Evolutionary conservation across 371 early-diverging fungal species (phyloP).

Genomic region (Rhizopus delemar): DNA sequence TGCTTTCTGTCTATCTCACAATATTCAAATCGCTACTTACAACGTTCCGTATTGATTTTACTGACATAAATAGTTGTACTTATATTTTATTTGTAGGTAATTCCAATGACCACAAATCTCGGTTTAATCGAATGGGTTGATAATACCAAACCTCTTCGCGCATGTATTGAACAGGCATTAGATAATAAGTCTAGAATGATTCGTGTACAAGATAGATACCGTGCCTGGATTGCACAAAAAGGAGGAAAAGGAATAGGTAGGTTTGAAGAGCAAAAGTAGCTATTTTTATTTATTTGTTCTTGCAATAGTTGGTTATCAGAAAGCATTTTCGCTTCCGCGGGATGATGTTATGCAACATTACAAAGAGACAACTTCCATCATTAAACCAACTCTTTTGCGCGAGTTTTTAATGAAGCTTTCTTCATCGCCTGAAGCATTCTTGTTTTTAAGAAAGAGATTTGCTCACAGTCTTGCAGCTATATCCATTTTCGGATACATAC

Average conservation of each 20-base stretch:
- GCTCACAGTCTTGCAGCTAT: conserved; percentile 62
- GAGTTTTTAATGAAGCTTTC: conserved; percentile 55
- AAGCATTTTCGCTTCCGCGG: conserved; percentile 49
- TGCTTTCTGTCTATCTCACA: conserved; percentile 51
- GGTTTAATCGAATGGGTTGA: conserved; percentile 72
- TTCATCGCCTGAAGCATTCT: conserved; percentile 67
- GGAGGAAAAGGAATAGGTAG: conserved; percentile 51
- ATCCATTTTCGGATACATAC: conserved; percentile 63
- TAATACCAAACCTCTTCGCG: conserved; percentile 49
- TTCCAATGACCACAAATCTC: conserved; percentile 66
- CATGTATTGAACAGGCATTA: conserved; percentile 47
- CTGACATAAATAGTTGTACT: background rate
- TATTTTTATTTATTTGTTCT: background rate
- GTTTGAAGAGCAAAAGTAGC: conserved; percentile 1
- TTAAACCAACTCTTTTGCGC: conserved; percentile 44
- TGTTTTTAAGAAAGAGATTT: conserved; percentile 59
- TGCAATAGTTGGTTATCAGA: conserved; percentile 50
- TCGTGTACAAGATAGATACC: conserved; percentile 35
- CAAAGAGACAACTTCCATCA: conserved; percentile 26
- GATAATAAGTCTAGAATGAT: conserved; percentile 25
- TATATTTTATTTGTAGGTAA: conserved; percentile 38
- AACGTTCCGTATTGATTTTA: conserved; percentile 40
- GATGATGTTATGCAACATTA: conserved; percentile 49
- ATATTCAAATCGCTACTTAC: conserved; percentile 57
- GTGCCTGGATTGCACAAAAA: conserved; percentile 16